Evolutionary conservation across 345 rosid genomes (phyloP), one percentile per base, ranked within the genome.

Genomic region (Salix arbutifolia): DNA sequence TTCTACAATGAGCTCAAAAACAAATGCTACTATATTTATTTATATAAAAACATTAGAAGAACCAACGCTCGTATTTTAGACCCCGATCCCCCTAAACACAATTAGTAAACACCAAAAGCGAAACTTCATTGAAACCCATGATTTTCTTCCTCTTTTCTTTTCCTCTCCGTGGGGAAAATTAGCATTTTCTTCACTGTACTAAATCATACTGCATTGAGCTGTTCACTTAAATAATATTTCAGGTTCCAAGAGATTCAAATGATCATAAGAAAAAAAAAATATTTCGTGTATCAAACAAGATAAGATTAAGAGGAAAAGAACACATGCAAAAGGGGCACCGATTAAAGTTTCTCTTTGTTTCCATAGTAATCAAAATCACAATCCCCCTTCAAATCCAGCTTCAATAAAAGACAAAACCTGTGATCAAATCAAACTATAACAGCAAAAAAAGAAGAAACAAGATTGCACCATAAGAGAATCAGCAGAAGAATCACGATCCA

Each of bases 351-450:
- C 31, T 28, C 23, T 1, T 66, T 14, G 8, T 26, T 30, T 31
- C 38, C 18, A 56, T 5, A 18, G 38, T 28, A 52, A 67, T 69
- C 19, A 42, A 23, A 69, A 26, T 17, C 21, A 18, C 38, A 37
- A 77, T 64, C 23, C 52, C 46, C 14, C 26, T 62, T 30, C 62
- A 42, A 23, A 7, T 33, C 64, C 80, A 71, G 37, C 71, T 52
- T 65, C 44, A 67, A 2, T 56, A 70, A 64, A 70, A 66, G 71
- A 65, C 72, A 70, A 75, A 65, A 70, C 48, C 60, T 44, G 62
- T 38, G 30, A 72, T 35, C 67, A 50, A 17, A 50, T 50, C 56
- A 50, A 50, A 18, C n/a, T 17, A 50, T 21, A n/a, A 8, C 8
- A 18, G 18, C 56, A 48, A 14, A 4, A 50, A 13, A 5, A 50